These are phyloP conservation scores for Paecilomyces fulvus DNA, from an alignment of 2,329 filamentous ascomycete genomes.

Conservation along the genomic window DNA sequence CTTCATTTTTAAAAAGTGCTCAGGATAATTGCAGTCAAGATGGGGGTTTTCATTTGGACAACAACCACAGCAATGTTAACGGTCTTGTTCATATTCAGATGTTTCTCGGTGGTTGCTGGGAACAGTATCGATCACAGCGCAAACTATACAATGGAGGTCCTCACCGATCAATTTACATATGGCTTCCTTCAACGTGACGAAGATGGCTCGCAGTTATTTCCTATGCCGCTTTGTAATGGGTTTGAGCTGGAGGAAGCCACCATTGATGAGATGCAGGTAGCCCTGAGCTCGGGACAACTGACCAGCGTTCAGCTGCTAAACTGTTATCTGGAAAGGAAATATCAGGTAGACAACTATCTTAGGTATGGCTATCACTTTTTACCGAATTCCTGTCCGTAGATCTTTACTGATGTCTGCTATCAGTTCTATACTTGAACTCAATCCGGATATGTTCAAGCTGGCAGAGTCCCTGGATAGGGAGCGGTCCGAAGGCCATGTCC, in stretches of 20 bases:
- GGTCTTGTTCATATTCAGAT: neutral
- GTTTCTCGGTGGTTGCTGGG: neutral
- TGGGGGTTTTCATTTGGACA: neutral
- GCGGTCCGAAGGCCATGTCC: conserved; percentile 45
- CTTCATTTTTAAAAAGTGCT: neutral
- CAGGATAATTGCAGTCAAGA: neutral
- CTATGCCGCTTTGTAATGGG: conserved; percentile 54
- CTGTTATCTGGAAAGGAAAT: conserved; percentile 56
- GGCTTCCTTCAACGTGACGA: conserved; percentile 31
- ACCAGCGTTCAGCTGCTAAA: conserved; percentile 50
- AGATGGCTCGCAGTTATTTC: conserved; percentile 40
- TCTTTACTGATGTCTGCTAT: neutral
- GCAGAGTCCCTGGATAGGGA: conserved; percentile 55
- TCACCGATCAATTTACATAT: conserved; percentile 24
- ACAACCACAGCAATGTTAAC: neutral
- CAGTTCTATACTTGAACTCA: conserved; percentile 51
- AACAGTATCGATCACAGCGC: neutral
- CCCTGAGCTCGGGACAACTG: conserved; percentile 47
- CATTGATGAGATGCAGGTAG: conserved; percentile 57
- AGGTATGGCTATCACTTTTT: conserved; percentile 38
- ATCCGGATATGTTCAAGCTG: conserved; percentile 58
- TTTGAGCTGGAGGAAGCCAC: conserved; percentile 60
- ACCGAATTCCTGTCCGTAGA: neutral
- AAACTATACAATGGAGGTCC: conserved; percentile 16
- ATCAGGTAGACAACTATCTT: conserved; percentile 57